Evolutionary conservation across 495 filamentous ascomycete species (phyloP).

Genomic region (Aspergillus avenaceus): DNA sequence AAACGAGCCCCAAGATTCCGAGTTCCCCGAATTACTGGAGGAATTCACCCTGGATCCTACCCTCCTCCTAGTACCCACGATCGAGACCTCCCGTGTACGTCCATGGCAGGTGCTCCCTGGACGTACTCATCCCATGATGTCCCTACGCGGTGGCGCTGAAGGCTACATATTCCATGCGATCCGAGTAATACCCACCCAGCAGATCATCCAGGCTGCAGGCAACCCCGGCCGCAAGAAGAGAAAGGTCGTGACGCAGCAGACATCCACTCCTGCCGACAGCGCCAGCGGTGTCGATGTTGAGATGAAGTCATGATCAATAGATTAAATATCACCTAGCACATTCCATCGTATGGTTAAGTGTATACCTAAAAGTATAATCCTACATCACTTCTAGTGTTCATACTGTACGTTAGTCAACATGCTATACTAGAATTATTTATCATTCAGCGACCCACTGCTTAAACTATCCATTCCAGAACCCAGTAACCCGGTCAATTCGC

Average conservation of each 20-base stretch:
- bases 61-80: slow-evolving; percentile 67
- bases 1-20: slow-evolving; percentile 31
- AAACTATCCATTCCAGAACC: too few relatives aligned
- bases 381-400: too few relatives aligned
- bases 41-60: slow-evolving; percentile 84
- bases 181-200: slow-evolving; percentile 71
- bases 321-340: too few relatives aligned
- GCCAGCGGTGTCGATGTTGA: slow-evolving; percentile 29
- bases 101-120: slow-evolving; percentile 90
- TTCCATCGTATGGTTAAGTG: too few relatives aligned
- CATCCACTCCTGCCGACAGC: slow-evolving; percentile 15
- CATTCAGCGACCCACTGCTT: too few relatives aligned
- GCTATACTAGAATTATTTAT: too few relatives aligned
- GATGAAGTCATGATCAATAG: slow-evolving; percentile 26
- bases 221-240: slow-evolving; percentile 57
- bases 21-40: slow-evolving; percentile 48
- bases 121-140: slow-evolving; percentile 92
- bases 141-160: slow-evolving; percentile 77
- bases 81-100: slow-evolving; percentile 72
- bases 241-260: slow-evolving; percentile 27
- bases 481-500: too few relatives aligned
- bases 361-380: too few relatives aligned
- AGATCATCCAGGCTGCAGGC: slow-evolving; percentile 76
- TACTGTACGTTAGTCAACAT: too few relatives aligned
- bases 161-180: slow-evolving; percentile 86